These are phyloP conservation scores for Pestalotiopsis sp. DNA, from an alignment of 2,329 filamentous ascomycete genomes.

Conservation along the genomic window DNA sequence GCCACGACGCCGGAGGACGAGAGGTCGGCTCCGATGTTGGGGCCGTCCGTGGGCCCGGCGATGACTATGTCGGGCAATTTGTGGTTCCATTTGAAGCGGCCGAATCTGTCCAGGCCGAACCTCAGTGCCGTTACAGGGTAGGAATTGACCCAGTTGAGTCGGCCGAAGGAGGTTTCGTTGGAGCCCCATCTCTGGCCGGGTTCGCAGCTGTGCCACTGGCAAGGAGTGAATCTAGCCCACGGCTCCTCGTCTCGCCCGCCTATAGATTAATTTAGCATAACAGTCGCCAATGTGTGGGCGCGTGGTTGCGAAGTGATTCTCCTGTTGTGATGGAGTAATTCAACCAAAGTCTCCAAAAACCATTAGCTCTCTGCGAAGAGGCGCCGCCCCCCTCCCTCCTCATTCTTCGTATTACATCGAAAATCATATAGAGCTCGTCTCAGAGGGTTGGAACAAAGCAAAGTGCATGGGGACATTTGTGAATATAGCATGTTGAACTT, in stretches of 20 bases:
- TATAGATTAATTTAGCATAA: no score
- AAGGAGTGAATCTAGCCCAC: slow-evolving; percentile 48
- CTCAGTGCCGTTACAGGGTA: slow-evolving; percentile 68
- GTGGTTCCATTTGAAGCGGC: slow-evolving; percentile 54
- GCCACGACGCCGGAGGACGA: slow-evolving; percentile 71
- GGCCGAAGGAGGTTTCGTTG: slow-evolving; percentile 55
- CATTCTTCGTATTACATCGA: no score
- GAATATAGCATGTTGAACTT: slow-evolving; percentile 11
- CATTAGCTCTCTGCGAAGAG: no score
- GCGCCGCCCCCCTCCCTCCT: no score
- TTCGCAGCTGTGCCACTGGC: slow-evolving; percentile 65
- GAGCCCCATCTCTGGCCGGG: slow-evolving; percentile 58
- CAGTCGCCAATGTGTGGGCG: no score
- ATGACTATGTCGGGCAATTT: slow-evolving; percentile 64
- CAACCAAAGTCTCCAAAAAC: no score
- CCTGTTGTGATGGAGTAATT: no score
- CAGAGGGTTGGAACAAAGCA: no score
- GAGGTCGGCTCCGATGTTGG: slow-evolving; percentile 59
- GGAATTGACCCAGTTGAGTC: slow-evolving; percentile 74
- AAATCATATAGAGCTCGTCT: no score
- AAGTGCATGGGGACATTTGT: slow-evolving; percentile 9
- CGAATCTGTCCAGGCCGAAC: slow-evolving; percentile 62
- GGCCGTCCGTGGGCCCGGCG: slow-evolving; percentile 59
- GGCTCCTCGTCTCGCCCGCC: slow-evolving; percentile 44
- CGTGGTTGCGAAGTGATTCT: no score